Evolutionary conservation across 148 eudicot genomes (phyloP).

Genomic region (Rhododendron vialii): DNA sequence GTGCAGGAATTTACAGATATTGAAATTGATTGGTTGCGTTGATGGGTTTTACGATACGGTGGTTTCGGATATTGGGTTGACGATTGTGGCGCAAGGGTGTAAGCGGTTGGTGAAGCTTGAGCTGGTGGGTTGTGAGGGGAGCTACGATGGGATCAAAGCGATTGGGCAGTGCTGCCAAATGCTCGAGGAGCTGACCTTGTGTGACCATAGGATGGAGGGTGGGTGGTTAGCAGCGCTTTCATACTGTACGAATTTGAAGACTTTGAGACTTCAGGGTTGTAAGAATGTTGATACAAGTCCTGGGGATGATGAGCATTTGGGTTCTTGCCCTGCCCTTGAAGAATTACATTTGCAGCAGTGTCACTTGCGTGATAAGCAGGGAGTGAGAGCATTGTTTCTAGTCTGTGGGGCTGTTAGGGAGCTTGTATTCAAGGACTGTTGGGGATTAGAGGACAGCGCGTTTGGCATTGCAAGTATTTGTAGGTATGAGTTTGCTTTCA

Average conservation of each 20-base stretch:
- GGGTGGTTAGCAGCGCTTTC: slow-evolving; percentile 91
- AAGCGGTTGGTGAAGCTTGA: slow-evolving; percentile 76
- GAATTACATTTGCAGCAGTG: slow-evolving; percentile 73
- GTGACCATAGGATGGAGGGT: slow-evolving; percentile 75
- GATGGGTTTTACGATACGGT: slow-evolving; percentile 63
- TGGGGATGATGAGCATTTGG: slow-evolving; percentile 81
- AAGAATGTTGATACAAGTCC: slow-evolving; percentile 62
- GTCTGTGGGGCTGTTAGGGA: slow-evolving; percentile 64
- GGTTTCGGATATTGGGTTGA: slow-evolving; percentile 84
- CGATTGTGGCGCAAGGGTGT: slow-evolving; percentile 91
- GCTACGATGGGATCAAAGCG: slow-evolving; percentile 96
- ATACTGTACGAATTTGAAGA: slow-evolving; percentile 79
- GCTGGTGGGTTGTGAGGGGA: slow-evolving; percentile 89
- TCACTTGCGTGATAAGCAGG: slow-evolving; percentile 60
- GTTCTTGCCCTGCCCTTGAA: slow-evolving; percentile 62
- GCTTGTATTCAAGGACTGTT: slow-evolving; percentile 72
- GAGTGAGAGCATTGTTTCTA: slow-evolving; percentile 61
- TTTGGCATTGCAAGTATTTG: slow-evolving; percentile 60
- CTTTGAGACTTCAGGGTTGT: slow-evolving; percentile 65
- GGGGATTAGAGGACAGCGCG: slow-evolving; percentile 77
- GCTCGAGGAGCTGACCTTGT: slow-evolving; percentile 80
- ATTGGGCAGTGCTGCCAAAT: slow-evolving; percentile 92
- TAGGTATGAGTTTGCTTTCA: slow-evolving; percentile 45
- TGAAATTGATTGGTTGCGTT: slow-evolving; percentile 58
- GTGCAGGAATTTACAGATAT: slow-evolving; percentile 73